Base-by-base conservation (phyloP, 176 grass and related monocot species). In the Oryza brachyantha region DNA sequence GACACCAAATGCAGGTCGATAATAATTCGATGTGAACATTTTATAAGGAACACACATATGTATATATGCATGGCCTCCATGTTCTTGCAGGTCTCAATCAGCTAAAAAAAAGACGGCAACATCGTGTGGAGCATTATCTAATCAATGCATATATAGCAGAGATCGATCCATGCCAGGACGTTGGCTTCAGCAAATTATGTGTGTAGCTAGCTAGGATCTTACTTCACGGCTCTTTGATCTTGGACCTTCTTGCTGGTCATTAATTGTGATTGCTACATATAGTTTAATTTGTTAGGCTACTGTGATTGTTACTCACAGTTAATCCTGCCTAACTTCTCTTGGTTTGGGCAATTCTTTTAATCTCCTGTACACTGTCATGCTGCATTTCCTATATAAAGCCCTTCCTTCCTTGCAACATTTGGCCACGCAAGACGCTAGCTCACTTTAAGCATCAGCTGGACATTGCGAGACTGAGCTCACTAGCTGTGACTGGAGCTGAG, bases 221-320 rank as follows among this genome's bases (percentile, higher is more conserved):
- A 59, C 87, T 89, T 89, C 77, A 84, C 87, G 87, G 35, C 72
- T 89, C 77, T 89, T 48, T 80, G 73, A 8, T 62, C 7, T 29
- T 66, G 67, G 79, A 0, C 69, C 79, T 50, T 50, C 58, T 52
- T 40, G 0, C 14, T 41, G 5, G 74, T 77, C 75, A 41, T 21
- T 64, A 3, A 45, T 41, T 3, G 1, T 82, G 64, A 39, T 26
- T 50, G 24, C 29, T 38, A 81, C 79, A 60, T 74, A 27, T 42
- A 64, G 9, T n/a, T n/a, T n/a, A n/a, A n/a, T 35, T 60, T 57
- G 39, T 68, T 61, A 79, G 62, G 69, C 40, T 80, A 79, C 27
- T n/a, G 14, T 28, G 14, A 0, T 58, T 40, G 16, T 69, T 42
- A 40, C n/a, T 54, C 39, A 68, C 75, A 70, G 86, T 84, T 68